Evolutionary conservation across 768 basidiomycete species (phyloP), one percentile per base, ranked within the genome.

Genomic region (Coprinopsis marcescibilis): DNA sequence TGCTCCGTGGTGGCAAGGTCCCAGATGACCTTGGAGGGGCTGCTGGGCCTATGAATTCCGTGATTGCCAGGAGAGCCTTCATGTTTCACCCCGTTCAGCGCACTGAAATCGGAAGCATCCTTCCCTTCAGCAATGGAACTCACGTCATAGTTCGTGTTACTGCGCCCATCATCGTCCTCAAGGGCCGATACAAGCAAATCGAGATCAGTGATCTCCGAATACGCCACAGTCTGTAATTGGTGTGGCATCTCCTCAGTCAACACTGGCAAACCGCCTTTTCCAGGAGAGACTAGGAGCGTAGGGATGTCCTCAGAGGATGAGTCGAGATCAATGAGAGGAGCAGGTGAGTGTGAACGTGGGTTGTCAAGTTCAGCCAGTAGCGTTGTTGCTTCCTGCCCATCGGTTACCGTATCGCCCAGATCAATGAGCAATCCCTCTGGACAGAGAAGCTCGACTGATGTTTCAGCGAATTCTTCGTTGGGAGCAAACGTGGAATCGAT

Each of bases 131-230:
- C 8, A 25, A 30, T 4, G 20, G 12, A 54, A 67, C 80, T 70
- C 62, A 85, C 85, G 61, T 88, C 84, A 61, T 83, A 84, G 56
- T 81, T 70, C 13, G 69, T 57, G 14, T 79, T 78, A 52, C 77
- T 70, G 38, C 56, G 62, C 4, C 55, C 59, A 1, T 34, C 39
- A 27, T 69, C 66, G 15, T 73, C 70, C 17, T 75, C 72, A n/a
- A 85, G 58, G 17, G 71, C 70, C 20, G 82, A 73, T 13, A 81
- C 70, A 19, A 86, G 65, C 10, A 82, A 61, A 57, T 82, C 82
- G 42, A 89, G 67, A 56, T 86, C 84, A 14, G 83, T 81, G 48
- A 74, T 61, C 27, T 76, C 65, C 15, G 65, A 57, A 45, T 35
- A 43, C n/a, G 52, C 21, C 2, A 48, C 26, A 3, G 50, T 35